A percentile compares a stretch with the other conserved stretches of the same genome.
These are phyloP conservation scores for Trichoderma erinaceum DNA, from an alignment of 495 filamentous ascomycete species.

Conservation along the genomic window DNA sequence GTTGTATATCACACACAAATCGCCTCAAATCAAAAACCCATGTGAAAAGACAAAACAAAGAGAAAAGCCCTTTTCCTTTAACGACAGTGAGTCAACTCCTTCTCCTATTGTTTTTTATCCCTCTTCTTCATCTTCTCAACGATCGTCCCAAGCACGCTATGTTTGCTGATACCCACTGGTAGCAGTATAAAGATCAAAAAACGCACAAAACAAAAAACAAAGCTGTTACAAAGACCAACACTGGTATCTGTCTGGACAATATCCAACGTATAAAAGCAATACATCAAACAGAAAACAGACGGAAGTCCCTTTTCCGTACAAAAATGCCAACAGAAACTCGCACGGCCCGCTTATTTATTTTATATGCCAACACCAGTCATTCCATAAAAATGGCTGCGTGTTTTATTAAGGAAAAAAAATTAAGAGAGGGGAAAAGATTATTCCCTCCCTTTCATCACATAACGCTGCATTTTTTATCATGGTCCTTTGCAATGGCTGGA, in stretches of 20 bases:
- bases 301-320: neutral
- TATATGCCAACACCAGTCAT: conserved; percentile 1
- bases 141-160: neutral
- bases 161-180: neutral
- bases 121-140: neutral
- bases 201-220: neutral
- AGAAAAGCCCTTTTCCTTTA: too few species aligned
- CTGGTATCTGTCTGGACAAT: neutral
- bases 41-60: too few species aligned
- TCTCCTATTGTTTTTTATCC: neutral
- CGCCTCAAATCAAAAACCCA: too few species aligned
- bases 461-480: conserved; percentile 42
- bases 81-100: neutral
- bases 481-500: conserved; percentile 18
- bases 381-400: too few species aligned
- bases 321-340: neutral
- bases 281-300: neutral
- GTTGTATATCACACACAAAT: too few species aligned
- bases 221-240: neutral
- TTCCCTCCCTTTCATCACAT: conserved; percentile 36
- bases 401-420: neutral
- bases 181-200: too few species aligned
- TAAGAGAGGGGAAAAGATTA: neutral
- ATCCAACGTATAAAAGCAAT: neutral
- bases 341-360: neutral